Conservation (phyloP, 805 yeast genomes). For the Metschnikowia orientalis region DNA sequence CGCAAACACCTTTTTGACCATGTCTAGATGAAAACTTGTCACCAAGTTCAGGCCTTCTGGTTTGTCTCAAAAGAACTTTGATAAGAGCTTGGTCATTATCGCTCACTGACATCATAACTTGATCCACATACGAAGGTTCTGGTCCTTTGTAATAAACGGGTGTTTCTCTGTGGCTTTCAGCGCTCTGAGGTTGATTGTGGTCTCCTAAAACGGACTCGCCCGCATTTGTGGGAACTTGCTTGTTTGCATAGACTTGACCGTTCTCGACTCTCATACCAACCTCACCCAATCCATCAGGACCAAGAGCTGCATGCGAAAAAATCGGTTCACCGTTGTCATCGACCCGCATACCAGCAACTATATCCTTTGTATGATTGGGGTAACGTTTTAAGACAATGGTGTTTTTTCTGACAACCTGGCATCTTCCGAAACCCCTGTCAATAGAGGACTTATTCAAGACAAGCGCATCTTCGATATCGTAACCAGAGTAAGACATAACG, state of each 20-base stretch:
- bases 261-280: conserved; percentile 87
- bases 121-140: conserved; percentile 92
- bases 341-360: conserved; percentile 85
- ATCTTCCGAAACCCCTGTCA: conserved; percentile 96
- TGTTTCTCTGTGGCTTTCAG: conserved; percentile 74
- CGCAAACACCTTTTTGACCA: conserved; percentile 99
- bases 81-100: conserved; percentile 93
- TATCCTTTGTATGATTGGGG: conserved; percentile 90
- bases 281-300: conserved; percentile 95
- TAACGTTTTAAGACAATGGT: conserved; percentile 87
- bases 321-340: conserved; percentile 78
- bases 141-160: conserved; percentile 93
- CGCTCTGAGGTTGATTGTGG: conserved; percentile 30
- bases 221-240: conserved; percentile 85
- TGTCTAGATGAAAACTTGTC: conserved; percentile 90
- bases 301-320: conserved; percentile 80
- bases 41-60: conserved; percentile 96
- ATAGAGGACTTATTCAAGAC: conserved; percentile 89
- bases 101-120: conserved; percentile 94
- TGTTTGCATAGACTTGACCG: conserved; percentile 92
- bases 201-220: conserved; percentile 57
- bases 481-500: conserved; percentile 98
- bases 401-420: conserved; percentile 91
- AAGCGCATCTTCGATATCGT: conserved; percentile 98
- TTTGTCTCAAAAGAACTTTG: conserved; percentile 88